Evolutionary conservation across 208 protist species (phyloP).

Genomic region (Trypanosoma platydactyli): DNA sequence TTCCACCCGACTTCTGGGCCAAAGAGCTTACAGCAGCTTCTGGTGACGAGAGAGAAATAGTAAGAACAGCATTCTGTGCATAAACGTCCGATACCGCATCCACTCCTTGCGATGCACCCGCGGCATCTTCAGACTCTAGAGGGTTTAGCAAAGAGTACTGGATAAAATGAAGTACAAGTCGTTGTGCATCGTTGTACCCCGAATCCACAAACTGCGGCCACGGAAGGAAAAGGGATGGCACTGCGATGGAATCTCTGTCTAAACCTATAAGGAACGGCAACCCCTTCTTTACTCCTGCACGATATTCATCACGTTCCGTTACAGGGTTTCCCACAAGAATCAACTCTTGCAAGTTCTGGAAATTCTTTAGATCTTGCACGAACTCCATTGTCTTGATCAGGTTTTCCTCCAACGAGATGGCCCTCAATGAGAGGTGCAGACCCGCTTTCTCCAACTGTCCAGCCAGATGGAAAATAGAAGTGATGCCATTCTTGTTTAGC

Average conservation of each 20-base stretch:
- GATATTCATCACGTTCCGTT: slow-evolving; percentile 50
- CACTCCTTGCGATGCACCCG: slow-evolving; percentile 40
- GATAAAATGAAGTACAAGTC: slow-evolving; percentile 70
- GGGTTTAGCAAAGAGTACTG: slow-evolving; percentile 49
- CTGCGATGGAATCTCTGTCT: slow-evolving; percentile 49
- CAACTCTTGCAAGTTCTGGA: slow-evolving; percentile 64
- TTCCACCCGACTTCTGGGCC: slow-evolving; percentile 31
- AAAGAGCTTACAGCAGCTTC: slow-evolving; percentile 64
- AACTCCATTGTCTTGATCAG: slow-evolving; percentile 47
- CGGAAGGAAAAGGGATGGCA: slow-evolving; percentile 61
- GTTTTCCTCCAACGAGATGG: slow-evolving; percentile 72
- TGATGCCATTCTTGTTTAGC: slow-evolving; percentile 69
- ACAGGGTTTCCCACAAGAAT: slow-evolving; percentile 72
- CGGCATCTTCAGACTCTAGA: slow-evolving; percentile 24
- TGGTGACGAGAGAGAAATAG: slow-evolving; percentile 61
- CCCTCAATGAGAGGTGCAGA: slow-evolving; percentile 55
- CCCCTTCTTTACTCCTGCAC: slow-evolving; percentile 44
- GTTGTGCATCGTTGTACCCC: slow-evolving; percentile 31
- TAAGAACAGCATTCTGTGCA: slow-evolving; percentile 53
- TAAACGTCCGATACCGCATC: slow-evolving; percentile 82
- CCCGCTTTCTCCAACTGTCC: slow-evolving; percentile 58
- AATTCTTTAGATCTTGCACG: slow-evolving; percentile 54
- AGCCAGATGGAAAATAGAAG: slow-evolving; percentile 53
- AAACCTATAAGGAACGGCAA: slow-evolving; percentile 72
- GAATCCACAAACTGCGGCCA: slow-evolving; percentile 61